A percentile compares a stretch with the other conserved stretches of the same genome.
Evolutionary conservation across 148 eudicot species (phyloP).

Genomic region (Rhododendron simsii): DNA sequence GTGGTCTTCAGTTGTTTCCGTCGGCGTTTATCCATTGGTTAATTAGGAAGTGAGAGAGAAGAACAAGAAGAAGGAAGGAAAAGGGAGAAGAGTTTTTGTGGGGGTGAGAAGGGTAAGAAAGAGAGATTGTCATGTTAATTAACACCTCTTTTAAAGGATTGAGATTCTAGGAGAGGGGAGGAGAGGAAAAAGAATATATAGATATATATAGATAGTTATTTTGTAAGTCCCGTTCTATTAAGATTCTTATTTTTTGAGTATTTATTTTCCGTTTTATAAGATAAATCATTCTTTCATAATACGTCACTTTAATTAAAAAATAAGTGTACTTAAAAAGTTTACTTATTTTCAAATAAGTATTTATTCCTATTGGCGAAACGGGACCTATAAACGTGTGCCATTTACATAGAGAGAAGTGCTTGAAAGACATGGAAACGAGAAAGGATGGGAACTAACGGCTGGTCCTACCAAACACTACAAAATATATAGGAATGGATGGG

Average conservation of each 20-base stretch:
- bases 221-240: too few species aligned
- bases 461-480: conserved; percentile 14
- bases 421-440: not conserved
- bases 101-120: not conserved
- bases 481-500: not conserved
- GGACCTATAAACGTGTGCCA: too few species aligned
- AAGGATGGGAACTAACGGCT: not conserved
- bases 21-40: conserved; percentile 11
- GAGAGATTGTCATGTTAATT: not conserved
- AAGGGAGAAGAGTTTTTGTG: not conserved
- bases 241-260: too few species aligned
- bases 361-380: too few species aligned
- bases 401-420: not conserved
- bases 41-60: not conserved
- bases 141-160: not conserved
- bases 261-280: too few species aligned
- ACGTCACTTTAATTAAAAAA: too few species aligned
- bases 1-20: conserved; percentile 13
- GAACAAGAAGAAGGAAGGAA: not conserved
- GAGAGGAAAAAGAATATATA: not conserved
- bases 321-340: too few species aligned
- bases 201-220: not conserved
- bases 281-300: too few species aligned
- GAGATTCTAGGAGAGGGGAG: not conserved
- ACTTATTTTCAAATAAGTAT: too few species aligned